Percentiles rank a stretch among this genome's conserved stretches.
Conservation (phyloP, 352 stramenopile species). For the Pythium aphanidermatum region DNA sequence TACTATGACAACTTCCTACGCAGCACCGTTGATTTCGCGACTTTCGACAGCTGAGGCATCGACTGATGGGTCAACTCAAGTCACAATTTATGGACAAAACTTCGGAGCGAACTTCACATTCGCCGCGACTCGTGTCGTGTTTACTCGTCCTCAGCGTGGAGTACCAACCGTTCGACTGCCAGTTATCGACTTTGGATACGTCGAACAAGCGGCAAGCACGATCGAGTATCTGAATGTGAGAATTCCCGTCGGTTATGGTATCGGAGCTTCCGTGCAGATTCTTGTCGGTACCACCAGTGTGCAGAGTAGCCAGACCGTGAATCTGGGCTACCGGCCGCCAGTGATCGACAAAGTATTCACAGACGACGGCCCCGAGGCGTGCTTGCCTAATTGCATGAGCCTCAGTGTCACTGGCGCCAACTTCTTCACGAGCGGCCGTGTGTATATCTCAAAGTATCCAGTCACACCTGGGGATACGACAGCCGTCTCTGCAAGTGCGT, state of each 20-base stretch:
- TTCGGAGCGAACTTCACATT: constrained; percentile 36
- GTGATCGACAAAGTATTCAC: constrained; percentile 49
- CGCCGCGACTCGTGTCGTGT: constrained; percentile 34
- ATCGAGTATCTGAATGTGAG: constrained; percentile 36
- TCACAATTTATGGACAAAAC: constrained; percentile 49
- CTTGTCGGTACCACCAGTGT: constrained; percentile 33
- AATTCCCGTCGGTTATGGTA: constrained; percentile 36
- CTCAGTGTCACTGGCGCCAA: constrained; percentile 48
- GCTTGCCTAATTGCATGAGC: constrained; percentile 37
- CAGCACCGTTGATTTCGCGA: constrained; percentile 24
- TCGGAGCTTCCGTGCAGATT: constrained; percentile 26
- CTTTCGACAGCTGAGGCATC: constrained; percentile 1
- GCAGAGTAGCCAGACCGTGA: constrained; percentile 27
- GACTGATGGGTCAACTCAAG: constrained; percentile 40
- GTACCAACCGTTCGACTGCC: constrained; percentile 29
- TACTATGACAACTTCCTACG: constrained; percentile 39
- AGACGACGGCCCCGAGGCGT: constrained; percentile 46
- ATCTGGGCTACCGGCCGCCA: constrained; percentile 34
- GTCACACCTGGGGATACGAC: constrained; percentile 13
- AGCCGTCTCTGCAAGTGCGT: not conserved
- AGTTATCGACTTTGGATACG: constrained; percentile 29
- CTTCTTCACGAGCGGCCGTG: constrained; percentile 35
- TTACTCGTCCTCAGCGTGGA: constrained; percentile 32
- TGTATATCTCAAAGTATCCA: constrained; percentile 36
- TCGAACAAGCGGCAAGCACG: constrained; percentile 4